Percentiles rank a stretch among this genome's conserved stretches.
phyloP scores from a whole-genome alignment of 768 basidiomycete genomes.

The Cystofilobasidium bisporidii region DNA sequence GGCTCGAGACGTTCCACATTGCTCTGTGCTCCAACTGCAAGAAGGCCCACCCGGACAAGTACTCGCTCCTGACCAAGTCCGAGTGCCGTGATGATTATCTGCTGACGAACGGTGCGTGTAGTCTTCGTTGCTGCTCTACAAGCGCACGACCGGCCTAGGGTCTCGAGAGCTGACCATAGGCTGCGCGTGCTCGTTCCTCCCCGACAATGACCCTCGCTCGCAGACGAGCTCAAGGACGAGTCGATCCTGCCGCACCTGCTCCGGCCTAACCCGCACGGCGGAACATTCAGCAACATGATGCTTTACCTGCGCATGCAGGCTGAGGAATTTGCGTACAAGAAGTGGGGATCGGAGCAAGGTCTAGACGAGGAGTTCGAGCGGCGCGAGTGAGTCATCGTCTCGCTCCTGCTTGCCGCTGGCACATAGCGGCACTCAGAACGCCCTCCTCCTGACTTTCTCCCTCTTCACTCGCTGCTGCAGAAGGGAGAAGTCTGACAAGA shows the following conservation, averaged over 20 bases:
- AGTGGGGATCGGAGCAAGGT: conserved; percentile 91
- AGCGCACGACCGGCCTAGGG: too few species aligned
- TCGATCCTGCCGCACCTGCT: conserved; percentile 85
- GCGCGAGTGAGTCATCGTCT: conserved; percentile 42
- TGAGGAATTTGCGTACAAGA: conserved; percentile 93
- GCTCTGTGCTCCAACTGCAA: conserved; percentile 84
- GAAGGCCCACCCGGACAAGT: conserved; percentile 79
- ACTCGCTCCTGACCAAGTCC: conserved; percentile 90
- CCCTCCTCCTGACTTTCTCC: not conserved
- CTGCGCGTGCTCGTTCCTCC: too few species aligned
- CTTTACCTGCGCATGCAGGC: conserved; percentile 65
- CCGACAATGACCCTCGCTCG: too few species aligned
- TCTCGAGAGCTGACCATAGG: too few species aligned
- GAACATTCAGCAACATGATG: conserved; percentile 99
- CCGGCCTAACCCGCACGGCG: conserved; percentile 88
- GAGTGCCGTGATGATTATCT: conserved; percentile 98
- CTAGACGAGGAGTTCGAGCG: conserved; percentile 78
- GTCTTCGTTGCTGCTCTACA: too few species aligned
- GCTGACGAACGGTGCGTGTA: conserved; percentile 69
- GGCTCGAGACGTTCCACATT: conserved; percentile 67
- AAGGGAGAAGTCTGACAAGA: conserved; percentile 75
- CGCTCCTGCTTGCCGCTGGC: not conserved
- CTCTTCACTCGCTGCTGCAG: not conserved
- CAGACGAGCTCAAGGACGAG: conserved; percentile 85
- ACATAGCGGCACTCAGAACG: too few species aligned